These are phyloP conservation scores for Malus sieversii DNA, from an alignment of 306 rosid genomes.

Conservation along the genomic window DNA sequence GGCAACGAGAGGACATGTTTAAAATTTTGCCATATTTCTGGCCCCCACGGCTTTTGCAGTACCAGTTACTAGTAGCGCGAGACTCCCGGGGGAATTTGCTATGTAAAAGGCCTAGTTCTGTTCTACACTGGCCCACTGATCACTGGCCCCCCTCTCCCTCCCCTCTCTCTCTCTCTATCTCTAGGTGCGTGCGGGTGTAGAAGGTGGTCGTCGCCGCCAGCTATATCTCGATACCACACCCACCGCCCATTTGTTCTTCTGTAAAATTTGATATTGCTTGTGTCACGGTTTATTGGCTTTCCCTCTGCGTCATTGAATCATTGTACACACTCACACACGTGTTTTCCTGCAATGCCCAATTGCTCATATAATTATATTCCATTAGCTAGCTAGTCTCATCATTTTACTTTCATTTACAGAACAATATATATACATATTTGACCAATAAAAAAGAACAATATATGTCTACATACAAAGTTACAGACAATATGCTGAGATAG, in stretches of 20 bases:
- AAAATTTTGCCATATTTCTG: background rate
- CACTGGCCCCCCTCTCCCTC: background rate
- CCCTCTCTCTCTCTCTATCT: background rate
- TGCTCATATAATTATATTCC: background rate
- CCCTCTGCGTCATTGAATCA: background rate
- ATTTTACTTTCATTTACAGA: background rate
- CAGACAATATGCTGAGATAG: background rate
- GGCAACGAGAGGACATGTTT: background rate
- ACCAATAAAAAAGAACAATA: no score
- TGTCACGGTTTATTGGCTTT: background rate
- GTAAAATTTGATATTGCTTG: background rate
- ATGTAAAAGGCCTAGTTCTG: background rate
- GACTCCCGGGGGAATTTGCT: slow-evolving; percentile 47
- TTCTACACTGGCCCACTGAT: background rate
- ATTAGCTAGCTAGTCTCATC: background rate
- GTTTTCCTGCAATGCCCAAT: slow-evolving; percentile 8
- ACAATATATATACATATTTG: background rate
- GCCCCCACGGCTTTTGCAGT: background rate
- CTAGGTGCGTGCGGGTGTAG: background rate
- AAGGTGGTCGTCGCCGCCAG: slow-evolving; percentile 24
- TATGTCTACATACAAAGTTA: no score
- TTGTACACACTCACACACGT: slow-evolving; percentile 8
- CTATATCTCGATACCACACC: background rate
- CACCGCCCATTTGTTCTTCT: background rate
- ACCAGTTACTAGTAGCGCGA: slow-evolving; percentile 34